Evolutionary conservation across 2,329 filamentous ascomycete species (phyloP).

Genomic region (Fonsecaea monophora): DNA sequence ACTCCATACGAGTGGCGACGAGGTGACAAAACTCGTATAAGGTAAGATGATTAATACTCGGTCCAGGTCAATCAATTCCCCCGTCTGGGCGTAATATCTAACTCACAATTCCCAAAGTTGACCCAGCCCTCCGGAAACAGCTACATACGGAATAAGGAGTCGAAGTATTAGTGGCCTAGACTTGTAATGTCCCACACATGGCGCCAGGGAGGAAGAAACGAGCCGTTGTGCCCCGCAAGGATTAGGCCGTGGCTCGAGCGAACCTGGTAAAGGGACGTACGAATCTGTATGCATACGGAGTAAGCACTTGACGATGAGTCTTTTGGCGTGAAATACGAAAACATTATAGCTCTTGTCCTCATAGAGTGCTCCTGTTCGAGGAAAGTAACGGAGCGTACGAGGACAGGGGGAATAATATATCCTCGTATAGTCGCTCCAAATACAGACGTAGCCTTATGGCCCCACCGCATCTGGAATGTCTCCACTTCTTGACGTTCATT

Average conservation of each 20-base stretch:
- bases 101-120: neutral
- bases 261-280: neutral
- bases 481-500: neutral
- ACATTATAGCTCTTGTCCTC: neutral
- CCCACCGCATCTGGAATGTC: neutral
- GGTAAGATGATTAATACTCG: conserved; percentile 1
- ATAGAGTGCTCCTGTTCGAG: too few relatives aligned
- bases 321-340: neutral
- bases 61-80: neutral
- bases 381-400: neutral
- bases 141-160: neutral
- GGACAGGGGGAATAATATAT: neutral
- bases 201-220: neutral
- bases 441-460: neutral
- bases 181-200: neutral
- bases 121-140: neutral
- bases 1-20: neutral
- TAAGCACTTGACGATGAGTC: neutral
- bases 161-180: neutral
- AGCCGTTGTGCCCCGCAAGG: neutral
- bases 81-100: neutral
- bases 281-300: neutral
- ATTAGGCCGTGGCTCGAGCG: neutral
- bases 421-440: neutral
- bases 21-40: neutral